Base-by-base conservation (phyloP, 1,139 yeast species). In the Pichia sp. region DNA sequence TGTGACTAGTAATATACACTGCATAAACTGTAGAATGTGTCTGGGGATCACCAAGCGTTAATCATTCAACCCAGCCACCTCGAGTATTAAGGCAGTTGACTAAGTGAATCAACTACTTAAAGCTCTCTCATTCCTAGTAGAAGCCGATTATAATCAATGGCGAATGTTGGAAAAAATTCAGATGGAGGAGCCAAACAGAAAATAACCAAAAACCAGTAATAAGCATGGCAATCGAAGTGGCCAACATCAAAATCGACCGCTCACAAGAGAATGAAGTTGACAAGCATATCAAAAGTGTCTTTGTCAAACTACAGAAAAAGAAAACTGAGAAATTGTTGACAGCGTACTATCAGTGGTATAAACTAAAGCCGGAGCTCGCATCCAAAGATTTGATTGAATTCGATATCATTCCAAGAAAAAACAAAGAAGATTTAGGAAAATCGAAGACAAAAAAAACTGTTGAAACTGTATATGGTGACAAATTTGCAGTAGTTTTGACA, bases 271-370 rank as follows among this genome's bases (percentile, higher is more conserved):
- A 30, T 23, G 56, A 51, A 22, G 58, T 57, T 21, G 46, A 45
- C 8, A 30, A 41, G n/a, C 57, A 62, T 46, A 50, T 60, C 6
- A 49, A 44, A 19, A 30, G 45, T 1, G 62, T 55, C 13, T 51
- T 62, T 21, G 51, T 46, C 40, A 59, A 58, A 37, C 45, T 63
- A 8, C 55, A 58, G 9, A 62, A 62, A 44, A 46, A 51, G 34
- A 63, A 63, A 39, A 59, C 58, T 4, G 50, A 49, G 36, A 55
- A 53, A 3, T 54, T 62, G 12, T 39, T 61, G 6, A 49, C 50
- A 41, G 50, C 56, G 9, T 59, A 54, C 46, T 51, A 54, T 31
- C 23, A 48, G 5, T 62, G 66, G 65, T 53, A 53, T 42, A 16
- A 39, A 18, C 46, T 48, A 10, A 45, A 50, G 10, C 53, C 56